phyloP scores from a whole-genome alignment of 2,329 filamentous ascomycete genomes.

The Trichophyton mentagrophytes region DNA sequence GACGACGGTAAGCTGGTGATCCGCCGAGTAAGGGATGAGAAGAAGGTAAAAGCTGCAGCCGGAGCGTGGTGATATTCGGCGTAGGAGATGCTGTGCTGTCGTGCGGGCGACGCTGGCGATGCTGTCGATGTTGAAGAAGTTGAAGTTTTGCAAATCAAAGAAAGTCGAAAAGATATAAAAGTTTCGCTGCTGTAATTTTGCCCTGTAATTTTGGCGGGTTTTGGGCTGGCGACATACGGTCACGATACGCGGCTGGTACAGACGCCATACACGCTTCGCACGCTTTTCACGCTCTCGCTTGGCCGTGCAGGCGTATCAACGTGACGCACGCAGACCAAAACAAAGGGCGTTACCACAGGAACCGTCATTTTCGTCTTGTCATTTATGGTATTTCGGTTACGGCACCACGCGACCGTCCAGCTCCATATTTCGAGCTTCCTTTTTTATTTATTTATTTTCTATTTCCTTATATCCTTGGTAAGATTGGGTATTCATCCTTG shows the following conservation, averaged over 20 bases:
- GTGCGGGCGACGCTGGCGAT: not conserved
- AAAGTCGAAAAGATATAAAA: not conserved
- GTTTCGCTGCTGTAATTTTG: not conserved
- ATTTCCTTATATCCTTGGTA: not conserved
- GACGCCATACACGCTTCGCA: conserved; percentile 8
- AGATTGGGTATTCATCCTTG: not conserved
- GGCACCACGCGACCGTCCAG: not conserved
- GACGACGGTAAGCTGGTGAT: not conserved
- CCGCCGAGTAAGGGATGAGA: not conserved
- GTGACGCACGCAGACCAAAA: conserved; percentile 4
- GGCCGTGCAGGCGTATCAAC: conserved; percentile 1
- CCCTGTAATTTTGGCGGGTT: not conserved
- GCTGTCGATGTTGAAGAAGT: conserved; percentile 4
- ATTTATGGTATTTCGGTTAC: conserved; percentile 1
- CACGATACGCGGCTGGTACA: conserved; percentile 2
- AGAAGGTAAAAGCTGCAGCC: conserved; percentile 6
- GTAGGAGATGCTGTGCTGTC: conserved; percentile 1
- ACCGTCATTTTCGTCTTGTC: conserved; percentile 2
- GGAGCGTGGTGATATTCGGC: conserved; percentile 1
- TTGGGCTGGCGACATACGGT: too few species aligned
- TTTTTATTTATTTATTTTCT: not conserved
- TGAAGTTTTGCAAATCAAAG: conserved; percentile 3
- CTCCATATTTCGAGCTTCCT: too few species aligned
- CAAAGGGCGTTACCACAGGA: conserved; percentile 10
- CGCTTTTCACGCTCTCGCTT: conserved; percentile 1